Evolutionary conservation across 345 rosid species (phyloP).

Genomic region (Euphorbia lathyris): DNA sequence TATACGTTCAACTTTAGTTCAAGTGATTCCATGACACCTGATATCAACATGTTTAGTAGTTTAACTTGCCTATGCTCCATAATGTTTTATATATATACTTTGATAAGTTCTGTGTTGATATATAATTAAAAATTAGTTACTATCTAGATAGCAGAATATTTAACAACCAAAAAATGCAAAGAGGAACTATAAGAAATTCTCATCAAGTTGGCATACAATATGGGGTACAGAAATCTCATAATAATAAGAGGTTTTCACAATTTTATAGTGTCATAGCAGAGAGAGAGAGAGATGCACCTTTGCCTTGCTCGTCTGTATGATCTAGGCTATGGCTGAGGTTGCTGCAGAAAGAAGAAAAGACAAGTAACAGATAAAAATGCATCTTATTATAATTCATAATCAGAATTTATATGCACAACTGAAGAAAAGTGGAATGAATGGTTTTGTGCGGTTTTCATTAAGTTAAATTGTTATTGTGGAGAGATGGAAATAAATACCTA

Average conservation of each 20-base stretch:
- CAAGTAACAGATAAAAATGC: conserved; percentile 5
- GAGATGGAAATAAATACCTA: conserved; percentile 44
- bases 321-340: conserved; percentile 44
- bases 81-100: neutral
- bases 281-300: conserved; percentile 38
- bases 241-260: neutral
- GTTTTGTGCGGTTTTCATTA: neutral
- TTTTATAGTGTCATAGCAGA: conserved; percentile 19
- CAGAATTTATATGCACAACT: conserved; percentile 1
- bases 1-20: too few relatives aligned
- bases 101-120: neutral
- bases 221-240: neutral
- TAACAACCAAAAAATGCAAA: neutral
- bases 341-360: conserved; percentile 34
- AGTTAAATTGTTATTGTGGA: neutral
- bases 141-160: neutral
- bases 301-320: conserved; percentile 21
- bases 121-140: neutral
- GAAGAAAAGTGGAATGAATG: conserved; percentile 2
- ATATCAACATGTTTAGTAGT: neutral
- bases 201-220: neutral
- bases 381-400: neutral
- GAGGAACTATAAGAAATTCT: neutral
- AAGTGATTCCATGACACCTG: too few relatives aligned
- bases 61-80: neutral